Evolutionary conservation across 31 red algal species (phyloP).

Genomic region (Bonnemaisonia californica): DNA sequence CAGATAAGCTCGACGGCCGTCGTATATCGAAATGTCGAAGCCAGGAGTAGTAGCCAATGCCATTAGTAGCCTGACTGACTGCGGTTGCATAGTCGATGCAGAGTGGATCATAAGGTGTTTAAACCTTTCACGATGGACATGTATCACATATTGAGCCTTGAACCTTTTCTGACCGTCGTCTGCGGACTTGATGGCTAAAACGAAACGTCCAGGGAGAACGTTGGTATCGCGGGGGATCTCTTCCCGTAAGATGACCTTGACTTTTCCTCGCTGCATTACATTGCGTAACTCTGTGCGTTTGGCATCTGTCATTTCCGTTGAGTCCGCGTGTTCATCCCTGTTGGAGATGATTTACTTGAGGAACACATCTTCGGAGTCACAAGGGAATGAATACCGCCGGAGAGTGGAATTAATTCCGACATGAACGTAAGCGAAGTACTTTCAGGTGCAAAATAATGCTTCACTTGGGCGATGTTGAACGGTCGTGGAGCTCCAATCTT

Average conservation of each 20-base stretch:
- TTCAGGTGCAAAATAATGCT: background rate
- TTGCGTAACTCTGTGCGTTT: background rate
- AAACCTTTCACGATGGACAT: background rate
- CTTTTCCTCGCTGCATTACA: background rate
- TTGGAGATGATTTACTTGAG: background rate
- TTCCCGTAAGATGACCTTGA: background rate
- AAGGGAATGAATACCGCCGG: background rate
- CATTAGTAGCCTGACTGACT: background rate
- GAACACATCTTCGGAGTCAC: background rate
- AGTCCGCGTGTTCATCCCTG: background rate
- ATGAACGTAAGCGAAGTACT: background rate
- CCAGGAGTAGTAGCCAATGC: background rate
- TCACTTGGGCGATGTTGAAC: slow-evolving; percentile 12
- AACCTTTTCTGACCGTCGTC: background rate
- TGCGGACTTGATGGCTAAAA: background rate
- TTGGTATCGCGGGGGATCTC: background rate
- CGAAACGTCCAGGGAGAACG: too few species aligned
- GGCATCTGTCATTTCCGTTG: background rate
- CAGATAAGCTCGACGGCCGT: slow-evolving; percentile 7
- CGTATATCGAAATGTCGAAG: background rate
- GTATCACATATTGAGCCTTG: too few species aligned
- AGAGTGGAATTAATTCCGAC: background rate
- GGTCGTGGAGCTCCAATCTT: background rate
- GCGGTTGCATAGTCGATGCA: background rate
- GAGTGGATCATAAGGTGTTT: background rate